Percentiles rank a stretch among this genome's conserved stretches.
These are phyloP conservation scores for Phytopythium delawarense DNA, from an alignment of 352 stramenopile genomes.

Conservation along the genomic window DNA sequence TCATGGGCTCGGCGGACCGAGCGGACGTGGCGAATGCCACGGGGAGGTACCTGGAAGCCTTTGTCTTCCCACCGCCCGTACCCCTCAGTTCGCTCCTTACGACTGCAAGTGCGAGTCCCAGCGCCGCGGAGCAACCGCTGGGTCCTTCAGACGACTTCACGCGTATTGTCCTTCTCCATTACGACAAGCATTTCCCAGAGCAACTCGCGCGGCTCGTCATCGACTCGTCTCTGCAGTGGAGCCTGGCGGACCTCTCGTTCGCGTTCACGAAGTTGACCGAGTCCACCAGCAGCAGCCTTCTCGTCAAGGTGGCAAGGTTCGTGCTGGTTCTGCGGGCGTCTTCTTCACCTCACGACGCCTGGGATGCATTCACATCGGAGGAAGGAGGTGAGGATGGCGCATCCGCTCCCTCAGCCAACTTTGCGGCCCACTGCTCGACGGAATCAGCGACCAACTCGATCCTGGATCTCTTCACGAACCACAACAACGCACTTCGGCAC, in stretches of 20 bases:
- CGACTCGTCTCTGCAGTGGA: conserved; percentile 70
- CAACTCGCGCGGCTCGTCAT: conserved; percentile 68
- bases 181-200: conserved; percentile 69
- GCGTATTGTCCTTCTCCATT: conserved; percentile 61
- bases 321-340: conserved; percentile 56
- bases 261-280: conserved; percentile 49
- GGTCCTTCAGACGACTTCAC: conserved; percentile 35
- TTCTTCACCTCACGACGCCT: conserved; percentile 19
- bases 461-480: conserved; percentile 34
- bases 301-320: conserved; percentile 58
- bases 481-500: conserved; percentile 44
- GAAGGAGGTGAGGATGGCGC: neutral
- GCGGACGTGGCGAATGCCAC: conserved; percentile 55
- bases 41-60: conserved; percentile 70
- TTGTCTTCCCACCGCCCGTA: conserved; percentile 54
- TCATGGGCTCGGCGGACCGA: conserved; percentile 37
- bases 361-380: conserved; percentile 18
- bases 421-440: conserved; percentile 27
- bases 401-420: conserved; percentile 4
- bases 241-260: conserved; percentile 62
- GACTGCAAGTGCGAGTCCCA: conserved; percentile 3
- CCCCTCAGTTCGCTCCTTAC: conserved; percentile 11
- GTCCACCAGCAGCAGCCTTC: conserved; percentile 38
- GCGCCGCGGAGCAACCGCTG: neutral
- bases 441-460: conserved; percentile 32